These are phyloP conservation scores for Phialocephala subalpina DNA, from an alignment of 2,329 filamentous ascomycete species.

Conservation along the genomic window DNA sequence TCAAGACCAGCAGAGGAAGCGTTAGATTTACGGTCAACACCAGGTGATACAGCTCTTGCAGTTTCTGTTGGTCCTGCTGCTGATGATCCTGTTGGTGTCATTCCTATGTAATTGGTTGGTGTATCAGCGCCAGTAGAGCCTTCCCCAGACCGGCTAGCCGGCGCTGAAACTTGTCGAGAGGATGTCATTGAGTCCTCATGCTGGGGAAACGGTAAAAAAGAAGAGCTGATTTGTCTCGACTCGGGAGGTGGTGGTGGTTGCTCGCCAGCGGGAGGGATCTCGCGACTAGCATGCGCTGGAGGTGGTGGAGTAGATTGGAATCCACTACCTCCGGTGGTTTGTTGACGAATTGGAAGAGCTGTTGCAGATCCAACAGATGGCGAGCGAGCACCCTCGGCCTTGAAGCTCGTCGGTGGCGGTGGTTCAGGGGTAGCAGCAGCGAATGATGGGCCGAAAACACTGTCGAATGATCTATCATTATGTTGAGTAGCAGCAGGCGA, in stretches of 20 bases:
- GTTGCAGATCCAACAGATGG: slow-evolving; percentile 33
- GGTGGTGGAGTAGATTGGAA: slow-evolving; percentile 48
- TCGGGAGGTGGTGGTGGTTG: slow-evolving; percentile 71
- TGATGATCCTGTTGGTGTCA: slow-evolving; percentile 43
- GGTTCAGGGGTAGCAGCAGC: slow-evolving; percentile 49
- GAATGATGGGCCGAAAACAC: slow-evolving; percentile 81
- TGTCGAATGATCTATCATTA: slow-evolving; percentile 80
- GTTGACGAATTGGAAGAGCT: slow-evolving; percentile 38
- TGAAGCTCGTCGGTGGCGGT: slow-evolving; percentile 67
- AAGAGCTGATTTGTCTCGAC: slow-evolving; percentile 80
- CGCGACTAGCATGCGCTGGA: slow-evolving; percentile 69
- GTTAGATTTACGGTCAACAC: slow-evolving; percentile 42
- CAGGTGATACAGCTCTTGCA: slow-evolving; percentile 38
- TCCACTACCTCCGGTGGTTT: slow-evolving; percentile 36
- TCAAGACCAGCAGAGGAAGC: slow-evolving; percentile 40
- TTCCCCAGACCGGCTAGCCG: slow-evolving; percentile 70
- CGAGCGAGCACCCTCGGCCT: slow-evolving; percentile 49
- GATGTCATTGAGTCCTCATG: slow-evolving; percentile 75
- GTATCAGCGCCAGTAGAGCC: slow-evolving; percentile 46
- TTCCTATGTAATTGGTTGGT: slow-evolving; percentile 46
- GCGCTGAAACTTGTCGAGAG: slow-evolving; percentile 80
- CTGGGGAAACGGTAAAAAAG: slow-evolving; percentile 73
- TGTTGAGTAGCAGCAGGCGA: slow-evolving; percentile 48
- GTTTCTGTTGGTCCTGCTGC: slow-evolving; percentile 37
- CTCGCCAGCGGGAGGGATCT: slow-evolving; percentile 63